Evolutionary conservation across 352 stramenopile species (phyloP).

Genomic region (Pelagophyceae sp.): DNA sequence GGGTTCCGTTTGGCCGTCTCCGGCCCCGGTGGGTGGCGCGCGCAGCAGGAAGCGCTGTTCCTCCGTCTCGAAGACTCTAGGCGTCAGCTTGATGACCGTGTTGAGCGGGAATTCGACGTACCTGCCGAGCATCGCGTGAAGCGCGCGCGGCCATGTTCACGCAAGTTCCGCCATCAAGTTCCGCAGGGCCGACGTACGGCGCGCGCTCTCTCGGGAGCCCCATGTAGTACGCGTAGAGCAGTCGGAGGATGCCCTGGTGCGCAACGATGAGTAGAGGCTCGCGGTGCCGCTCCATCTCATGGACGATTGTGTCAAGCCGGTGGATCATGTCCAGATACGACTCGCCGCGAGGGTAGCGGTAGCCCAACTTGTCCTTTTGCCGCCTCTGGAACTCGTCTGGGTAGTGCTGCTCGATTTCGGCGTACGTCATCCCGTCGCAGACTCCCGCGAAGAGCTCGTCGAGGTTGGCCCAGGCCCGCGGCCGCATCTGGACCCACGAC

Average conservation of each 20-base stretch:
- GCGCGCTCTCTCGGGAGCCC: conserved; percentile 78
- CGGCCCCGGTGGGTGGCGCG: conserved; percentile 51
- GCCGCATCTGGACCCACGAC: conserved; percentile 53
- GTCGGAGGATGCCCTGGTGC: conserved; percentile 86
- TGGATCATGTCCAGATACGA: conserved; percentile 95
- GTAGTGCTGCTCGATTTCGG: conserved; percentile 86
- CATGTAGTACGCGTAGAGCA: conserved; percentile 91
- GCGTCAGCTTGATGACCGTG: conserved; percentile 86
- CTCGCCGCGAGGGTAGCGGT: conserved; percentile 66
- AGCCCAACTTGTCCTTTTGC: conserved; percentile 65
- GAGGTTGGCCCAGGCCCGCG: conserved; percentile 56
- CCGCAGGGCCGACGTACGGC: too few relatives aligned
- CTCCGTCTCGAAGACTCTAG: conserved; percentile 79
- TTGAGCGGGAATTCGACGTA: conserved; percentile 71
- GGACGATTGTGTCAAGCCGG: conserved; percentile 88
- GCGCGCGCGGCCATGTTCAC: too few relatives aligned
- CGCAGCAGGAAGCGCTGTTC: conserved; percentile 68
- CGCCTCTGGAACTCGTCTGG: conserved; percentile 82
- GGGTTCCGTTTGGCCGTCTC: conserved; percentile 58
- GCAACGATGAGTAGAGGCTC: conserved; percentile 77
- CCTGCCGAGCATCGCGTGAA: too few relatives aligned
- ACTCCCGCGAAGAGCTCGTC: conserved; percentile 92
- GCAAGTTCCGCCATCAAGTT: too few relatives aligned
- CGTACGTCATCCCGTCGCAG: conserved; percentile 93
- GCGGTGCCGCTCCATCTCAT: conserved; percentile 88